Evolutionary conservation across 495 filamentous ascomycete species (phyloP), one percentile per base, ranked within the genome.

Genomic region (Penicillium cosmopolitanum): DNA sequence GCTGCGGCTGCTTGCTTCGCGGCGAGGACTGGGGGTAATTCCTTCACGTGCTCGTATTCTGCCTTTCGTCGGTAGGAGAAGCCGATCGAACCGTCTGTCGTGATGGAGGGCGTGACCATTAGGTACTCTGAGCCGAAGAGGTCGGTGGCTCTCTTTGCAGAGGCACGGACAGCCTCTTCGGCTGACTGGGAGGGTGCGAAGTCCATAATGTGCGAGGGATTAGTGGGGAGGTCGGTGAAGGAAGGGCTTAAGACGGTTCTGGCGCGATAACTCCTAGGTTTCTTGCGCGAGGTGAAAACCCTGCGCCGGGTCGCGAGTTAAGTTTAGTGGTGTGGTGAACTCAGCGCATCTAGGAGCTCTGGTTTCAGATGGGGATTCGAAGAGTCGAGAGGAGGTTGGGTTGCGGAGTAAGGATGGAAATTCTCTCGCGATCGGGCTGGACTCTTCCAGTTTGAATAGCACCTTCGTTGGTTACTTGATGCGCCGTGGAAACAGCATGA

Each of bases 21-120:
- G 53, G 91, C 94, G 13, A 98, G 84, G 13, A 84, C 83, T 46
- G 90, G 85, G n/a, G 95, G 95, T 33, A 98, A 81, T 63, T 91
- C 88, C 63, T 82, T 84, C 19, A 97, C 89, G 64, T 89, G 78
- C 63, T 87, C 82, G 68, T 98, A 98, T 78, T 98, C 94, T 57
- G 82, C 78, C 62, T 85, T 85, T 61, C 90, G 84, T 60, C 86
- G 77, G 51, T 84, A 81, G 8, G 85, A 79, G 19, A 88, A 70
- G 54, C 80, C 81, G 58, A 84, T 82, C 16, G 72, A 71, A 25
- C 71, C 69, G 60, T 73, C 69, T 65, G 57, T 66, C 18, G 56
- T 58, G 60, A 62, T 80, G 61, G 80, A 77, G 62, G 66, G 78
- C 56, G 72, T 80, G 62, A 79, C 82, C 77, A 73, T 84, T 48